phyloP scores from a whole-genome alignment of 371 early-diverging fungal genomes.

The Gilbertella persicaria region DNA sequence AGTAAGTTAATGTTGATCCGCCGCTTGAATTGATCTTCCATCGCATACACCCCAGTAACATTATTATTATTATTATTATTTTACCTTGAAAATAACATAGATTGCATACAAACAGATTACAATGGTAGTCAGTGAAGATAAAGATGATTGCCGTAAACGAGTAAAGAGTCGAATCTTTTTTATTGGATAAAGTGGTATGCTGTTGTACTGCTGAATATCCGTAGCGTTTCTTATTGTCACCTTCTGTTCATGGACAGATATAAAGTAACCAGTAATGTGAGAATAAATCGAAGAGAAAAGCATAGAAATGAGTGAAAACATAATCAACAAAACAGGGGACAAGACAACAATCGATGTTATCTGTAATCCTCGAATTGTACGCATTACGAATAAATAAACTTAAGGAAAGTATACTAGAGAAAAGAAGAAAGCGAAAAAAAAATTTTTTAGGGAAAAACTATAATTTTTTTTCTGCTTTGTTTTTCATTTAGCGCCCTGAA shows the following conservation, averaged over 20 bases:
- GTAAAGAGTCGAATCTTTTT: slow-evolving; percentile 12
- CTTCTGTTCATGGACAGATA: slow-evolving; percentile 7
- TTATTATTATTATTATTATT: not conserved
- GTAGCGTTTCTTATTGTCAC: not conserved
- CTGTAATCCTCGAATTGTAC: slow-evolving; percentile 15
- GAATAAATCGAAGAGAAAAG: slow-evolving; percentile 7
- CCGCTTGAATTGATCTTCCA: slow-evolving; percentile 9
- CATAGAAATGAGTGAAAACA: slow-evolving; percentile 16
- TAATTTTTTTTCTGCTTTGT: not conserved
- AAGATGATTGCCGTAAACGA: slow-evolving; percentile 13
- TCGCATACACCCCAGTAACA: slow-evolving; percentile 3
- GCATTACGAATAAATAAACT: slow-evolving; percentile 3
- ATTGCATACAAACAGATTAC: slow-evolving; percentile 12
- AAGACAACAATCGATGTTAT: slow-evolving; percentile 16
- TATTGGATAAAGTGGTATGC: slow-evolving; percentile 1
- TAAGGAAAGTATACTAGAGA: not conserved
- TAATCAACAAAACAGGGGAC: slow-evolving; percentile 8
- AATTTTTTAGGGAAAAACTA: not conserved
- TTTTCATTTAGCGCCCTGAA: not conserved
- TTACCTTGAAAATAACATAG: slow-evolving; percentile 23
- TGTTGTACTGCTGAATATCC: slow-evolving; percentile 5
- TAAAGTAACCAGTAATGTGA: slow-evolving; percentile 2
- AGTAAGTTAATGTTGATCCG: slow-evolving; percentile 6
- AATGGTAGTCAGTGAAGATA: not conserved
- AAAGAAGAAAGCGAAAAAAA: not conserved